These are phyloP conservation scores for Candida silvatica DNA, from an alignment of 805 yeast genomes.

Conservation along the genomic window DNA sequence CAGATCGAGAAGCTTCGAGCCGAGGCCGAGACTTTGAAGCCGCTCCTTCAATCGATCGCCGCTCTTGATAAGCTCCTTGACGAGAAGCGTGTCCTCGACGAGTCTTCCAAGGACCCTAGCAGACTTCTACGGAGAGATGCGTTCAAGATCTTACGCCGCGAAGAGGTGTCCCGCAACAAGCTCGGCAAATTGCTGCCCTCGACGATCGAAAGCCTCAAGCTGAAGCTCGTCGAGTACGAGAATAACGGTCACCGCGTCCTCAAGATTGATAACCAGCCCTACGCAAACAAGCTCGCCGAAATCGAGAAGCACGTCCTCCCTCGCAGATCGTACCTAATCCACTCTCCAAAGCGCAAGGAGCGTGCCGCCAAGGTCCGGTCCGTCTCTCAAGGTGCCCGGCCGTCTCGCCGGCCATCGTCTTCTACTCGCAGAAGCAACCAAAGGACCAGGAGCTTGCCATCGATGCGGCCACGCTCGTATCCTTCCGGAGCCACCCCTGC, in stretches of 20 bases:
- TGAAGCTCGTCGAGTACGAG: constrained; percentile 41
- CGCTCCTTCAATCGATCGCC: constrained; percentile 47
- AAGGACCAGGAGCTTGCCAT: too few relatives aligned
- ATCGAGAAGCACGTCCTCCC: constrained; percentile 14
- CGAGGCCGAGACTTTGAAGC: constrained; percentile 41
- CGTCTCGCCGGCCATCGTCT: neutral
- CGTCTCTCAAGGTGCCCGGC: neutral
- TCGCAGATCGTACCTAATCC: constrained; percentile 5
- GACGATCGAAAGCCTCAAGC: constrained; percentile 42
- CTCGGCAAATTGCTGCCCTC: constrained; percentile 63
- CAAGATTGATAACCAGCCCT: constrained; percentile 37
- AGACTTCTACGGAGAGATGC: constrained; percentile 68
- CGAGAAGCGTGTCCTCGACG: constrained; percentile 57
- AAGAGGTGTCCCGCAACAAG: constrained; percentile 66
- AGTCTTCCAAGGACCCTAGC: constrained; percentile 71
- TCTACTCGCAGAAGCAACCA: constrained; percentile 1
- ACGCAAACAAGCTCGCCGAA: constrained; percentile 22
- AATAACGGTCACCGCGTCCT: constrained; percentile 27
- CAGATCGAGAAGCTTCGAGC: constrained; percentile 47
- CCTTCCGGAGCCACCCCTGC: too few relatives aligned
- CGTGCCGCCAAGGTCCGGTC: constrained; percentile 1
- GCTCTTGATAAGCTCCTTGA: constrained; percentile 45
- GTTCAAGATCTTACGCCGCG: constrained; percentile 70
- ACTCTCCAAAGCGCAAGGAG: constrained; percentile 14
- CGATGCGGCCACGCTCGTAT: too few relatives aligned